A percentile compares a stretch with the other conserved stretches of the same genome.
Conservation (phyloP, 2,329 filamentous ascomycete genomes). For the Cadophora luteo-olivacea region DNA sequence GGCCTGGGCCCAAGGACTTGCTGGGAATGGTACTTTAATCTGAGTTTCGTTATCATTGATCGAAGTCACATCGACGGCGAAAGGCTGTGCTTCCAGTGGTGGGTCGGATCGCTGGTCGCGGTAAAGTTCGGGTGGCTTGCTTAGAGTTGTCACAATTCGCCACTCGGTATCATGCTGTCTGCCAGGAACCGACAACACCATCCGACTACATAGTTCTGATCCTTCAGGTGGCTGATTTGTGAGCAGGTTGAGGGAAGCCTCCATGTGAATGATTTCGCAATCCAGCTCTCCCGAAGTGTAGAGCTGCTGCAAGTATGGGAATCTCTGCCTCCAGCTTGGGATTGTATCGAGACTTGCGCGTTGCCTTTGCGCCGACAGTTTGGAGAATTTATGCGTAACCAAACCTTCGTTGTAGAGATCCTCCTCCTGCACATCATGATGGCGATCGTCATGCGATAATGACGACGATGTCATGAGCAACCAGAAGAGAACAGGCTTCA, state of each 20-base stretch:
- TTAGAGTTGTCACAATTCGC: constrained; percentile 65
- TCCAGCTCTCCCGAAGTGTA: constrained; percentile 57
- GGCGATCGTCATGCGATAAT: constrained; percentile 31
- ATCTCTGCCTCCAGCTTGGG: constrained; percentile 63
- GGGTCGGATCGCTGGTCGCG: constrained; percentile 45
- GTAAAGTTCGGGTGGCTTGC: constrained; percentile 57
- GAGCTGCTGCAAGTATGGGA: constrained; percentile 62
- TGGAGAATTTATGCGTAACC: constrained; percentile 39
- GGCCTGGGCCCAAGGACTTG: constrained; percentile 42
- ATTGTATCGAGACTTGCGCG: constrained; percentile 55
- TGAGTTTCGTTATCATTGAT: constrained; percentile 32
- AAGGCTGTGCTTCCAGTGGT: constrained; percentile 37
- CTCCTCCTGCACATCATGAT: constrained; percentile 32
- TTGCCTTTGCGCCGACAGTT: constrained; percentile 29
- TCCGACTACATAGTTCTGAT: constrained; percentile 65
- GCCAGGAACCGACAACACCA: constrained; percentile 64
- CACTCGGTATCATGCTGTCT: constrained; percentile 61
- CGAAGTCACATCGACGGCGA: constrained; percentile 31
- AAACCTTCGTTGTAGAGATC: constrained; percentile 33
- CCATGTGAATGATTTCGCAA: constrained; percentile 67
- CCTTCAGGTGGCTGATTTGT: constrained; percentile 62
- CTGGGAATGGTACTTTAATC: constrained; percentile 42
- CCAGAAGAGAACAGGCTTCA: constrained; percentile 40
- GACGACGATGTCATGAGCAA: constrained; percentile 37
- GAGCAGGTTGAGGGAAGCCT: constrained; percentile 64